These are phyloP conservation scores for Torulaspora microellipsoides DNA, from an alignment of 805 yeast genomes.

Conservation along the genomic window DNA sequence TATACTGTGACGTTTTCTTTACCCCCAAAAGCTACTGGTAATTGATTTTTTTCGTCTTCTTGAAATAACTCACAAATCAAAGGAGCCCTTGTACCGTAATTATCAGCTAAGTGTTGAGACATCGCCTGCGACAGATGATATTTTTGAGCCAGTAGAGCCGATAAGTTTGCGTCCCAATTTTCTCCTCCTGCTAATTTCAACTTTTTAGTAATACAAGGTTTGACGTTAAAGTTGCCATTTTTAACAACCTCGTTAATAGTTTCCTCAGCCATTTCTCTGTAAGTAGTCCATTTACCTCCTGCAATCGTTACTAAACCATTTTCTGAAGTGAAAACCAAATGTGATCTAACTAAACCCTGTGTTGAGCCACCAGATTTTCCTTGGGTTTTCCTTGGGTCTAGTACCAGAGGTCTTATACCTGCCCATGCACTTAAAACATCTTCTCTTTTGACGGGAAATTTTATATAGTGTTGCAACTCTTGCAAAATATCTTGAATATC, in stretches of 20 bases:
- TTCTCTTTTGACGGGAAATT: slow-evolving; percentile 80
- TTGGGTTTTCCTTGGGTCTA: slow-evolving; percentile 62
- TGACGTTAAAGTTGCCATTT: slow-evolving; percentile 39
- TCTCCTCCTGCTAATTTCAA: slow-evolving; percentile 74
- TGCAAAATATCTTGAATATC: slow-evolving; percentile 83
- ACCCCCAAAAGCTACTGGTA: slow-evolving; percentile 61
- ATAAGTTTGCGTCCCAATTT: slow-evolving; percentile 65
- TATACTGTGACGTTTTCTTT: slow-evolving; percentile 28
- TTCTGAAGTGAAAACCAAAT: slow-evolving; percentile 65
- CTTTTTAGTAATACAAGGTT: slow-evolving; percentile 40
- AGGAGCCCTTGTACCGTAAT: slow-evolving; percentile 89
- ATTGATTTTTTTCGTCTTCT: slow-evolving; percentile 48
- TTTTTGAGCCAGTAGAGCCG: slow-evolving; percentile 75
- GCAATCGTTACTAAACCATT: slow-evolving; percentile 82
- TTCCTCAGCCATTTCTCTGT: slow-evolving; percentile 96
- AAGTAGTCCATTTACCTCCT: slow-evolving; percentile 98
- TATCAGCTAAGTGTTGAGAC: slow-evolving; percentile 76
- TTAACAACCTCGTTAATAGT: slow-evolving; percentile 71
- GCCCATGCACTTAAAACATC: slow-evolving; percentile 96
- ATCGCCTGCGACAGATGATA: slow-evolving; percentile 67
- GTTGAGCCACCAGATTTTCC: slow-evolving; percentile 50
- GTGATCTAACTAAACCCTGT: slow-evolving; percentile 88
- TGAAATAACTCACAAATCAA: slow-evolving; percentile 57
- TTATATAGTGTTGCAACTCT: slow-evolving; percentile 85
- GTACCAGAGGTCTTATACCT: slow-evolving; percentile 91